Base-by-base conservation (phyloP, 768 basidiomycete species). In the Sutorius australiensis region DNA sequence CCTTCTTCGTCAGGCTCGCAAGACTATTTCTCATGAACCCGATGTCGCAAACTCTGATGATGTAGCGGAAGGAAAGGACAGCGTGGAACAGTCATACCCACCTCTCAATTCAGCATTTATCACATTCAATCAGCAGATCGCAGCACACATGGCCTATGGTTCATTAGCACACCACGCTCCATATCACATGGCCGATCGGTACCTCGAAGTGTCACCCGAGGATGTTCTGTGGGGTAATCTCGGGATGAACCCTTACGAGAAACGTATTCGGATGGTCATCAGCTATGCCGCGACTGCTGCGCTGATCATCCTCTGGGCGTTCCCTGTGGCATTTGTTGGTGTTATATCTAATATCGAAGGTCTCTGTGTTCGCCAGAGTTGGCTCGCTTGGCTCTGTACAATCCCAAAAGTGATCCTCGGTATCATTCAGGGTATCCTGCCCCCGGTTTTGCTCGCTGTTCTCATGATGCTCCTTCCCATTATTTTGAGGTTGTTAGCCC, bases 181-280 rank as follows among this genome's bases (percentile, higher is more conserved):
- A 24, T 91, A 90, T 61, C 74, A 81, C 14, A 97, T 98, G 92
- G 72, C 79, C 10, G 74, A 75, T 27, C 82, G 83, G 46, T 88
- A 84, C 63, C 78, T 86, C 37, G 95, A 97, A 67, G 84, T 95
- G 48, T 79, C 87, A 0, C 94, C 95, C 0, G 77, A 80, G 28
- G 94, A 97, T 69, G 87, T 99, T 42, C 87, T 98, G 56, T 98
- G 95, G 95, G 72, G 78, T 4, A 98, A 97, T 67, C 76, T 99
- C 9, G 80, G 82, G 30, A 67, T 98, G 74, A 95, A 95, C 65
- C 88, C 92, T 1, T 98, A 97, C 61, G 92, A 95, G 67, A 77
- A 78, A 57, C 83, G 83, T 63, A 73, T 87, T 41, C 83, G 92
- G 27, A 62, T 72, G 53, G 78, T 76, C 16, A 72, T 90, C 43